phyloP scores from a whole-genome alignment of 192 early-diverging fungal genomes.

The Coemansia sp. region DNA sequence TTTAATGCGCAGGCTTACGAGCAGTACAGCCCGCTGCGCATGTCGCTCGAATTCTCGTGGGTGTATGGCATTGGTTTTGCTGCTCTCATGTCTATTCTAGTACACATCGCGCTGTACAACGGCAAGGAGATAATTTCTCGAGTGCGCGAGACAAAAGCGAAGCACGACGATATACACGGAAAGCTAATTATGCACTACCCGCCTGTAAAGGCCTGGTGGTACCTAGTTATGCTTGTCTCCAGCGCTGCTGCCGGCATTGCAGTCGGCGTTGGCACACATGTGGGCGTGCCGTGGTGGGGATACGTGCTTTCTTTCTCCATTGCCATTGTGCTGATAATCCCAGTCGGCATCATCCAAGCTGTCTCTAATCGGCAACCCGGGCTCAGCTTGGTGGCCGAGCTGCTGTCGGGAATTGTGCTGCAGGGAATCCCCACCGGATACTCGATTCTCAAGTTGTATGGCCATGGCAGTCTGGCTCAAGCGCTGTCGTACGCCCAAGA shows the following conservation, averaged over 20 bases:
- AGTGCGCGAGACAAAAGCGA: conserved; percentile 63
- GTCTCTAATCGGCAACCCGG: conserved; percentile 79
- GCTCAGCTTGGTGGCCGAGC: conserved; percentile 82
- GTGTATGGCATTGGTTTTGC: conserved; percentile 73
- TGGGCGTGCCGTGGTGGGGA: conserved; percentile 86
- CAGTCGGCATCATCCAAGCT: conserved; percentile 81
- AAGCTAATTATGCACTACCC: conserved; percentile 75
- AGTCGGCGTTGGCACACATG: conserved; percentile 59
- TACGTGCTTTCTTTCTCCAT: conserved; percentile 68
- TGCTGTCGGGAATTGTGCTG: conserved; percentile 77
- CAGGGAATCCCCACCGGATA: conserved; percentile 82
- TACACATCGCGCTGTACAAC: conserved; percentile 68
- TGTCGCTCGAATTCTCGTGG: conserved; percentile 71
- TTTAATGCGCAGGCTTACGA: conserved; percentile 62
- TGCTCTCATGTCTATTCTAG: conserved; percentile 70
- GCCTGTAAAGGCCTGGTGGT: conserved; percentile 80
- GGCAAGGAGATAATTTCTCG: conserved; percentile 70
- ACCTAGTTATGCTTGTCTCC: conserved; percentile 59
- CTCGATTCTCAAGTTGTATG: conserved; percentile 85
- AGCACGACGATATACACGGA: conserved; percentile 73
- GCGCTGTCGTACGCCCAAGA: conserved; percentile 71
- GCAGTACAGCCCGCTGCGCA: conserved; percentile 66
- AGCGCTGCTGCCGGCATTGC: conserved; percentile 56
- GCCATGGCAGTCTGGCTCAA: conserved; percentile 75
- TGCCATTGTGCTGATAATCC: conserved; percentile 68